Base-by-base conservation (phyloP, 495 filamentous ascomycete species). In the Podospora tetraspora region DNA sequence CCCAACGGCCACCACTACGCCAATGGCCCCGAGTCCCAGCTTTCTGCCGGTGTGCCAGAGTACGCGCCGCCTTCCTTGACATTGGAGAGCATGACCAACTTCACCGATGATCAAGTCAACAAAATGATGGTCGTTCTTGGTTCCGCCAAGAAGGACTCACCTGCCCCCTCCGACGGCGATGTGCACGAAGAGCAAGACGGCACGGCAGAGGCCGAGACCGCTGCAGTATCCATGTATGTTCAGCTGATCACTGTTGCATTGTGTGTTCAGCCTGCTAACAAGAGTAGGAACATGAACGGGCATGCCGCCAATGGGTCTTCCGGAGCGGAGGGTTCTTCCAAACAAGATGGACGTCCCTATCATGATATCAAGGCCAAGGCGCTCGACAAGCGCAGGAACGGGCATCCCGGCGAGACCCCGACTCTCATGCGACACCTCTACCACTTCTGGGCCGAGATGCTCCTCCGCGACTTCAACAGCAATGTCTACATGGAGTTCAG, bases 401-500 rank as follows among this genome's bases (percentile, higher is more conserved):
- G 83, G 23, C 67, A 80, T 23, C 66, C 75, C 22, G 84, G 82
- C 59, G 83, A 83, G 64, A 86, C 73, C 69, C 69, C 75, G 25
- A 61, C 37, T 27, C 82, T 90, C 74, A 90, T 91, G 82, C 83
- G 86, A 66, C 82, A 87, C 66, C 84, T 92, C 16, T 93, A 92
- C 78, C 82, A 88, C 66, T 91, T 90, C 79, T 94, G 91, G 91
- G 88, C 88, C n/a, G 85, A 89, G 73, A 91, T 91, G 75, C 84
- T 95, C 57, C 82, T 88, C 67, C 82, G 85, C 69, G 88, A 89
- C 75, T 95, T 95, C 85, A 90, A 95, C 76, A 79, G 81, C 65
- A 83, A 81, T 68, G 90, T 96, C 85, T 96, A 96, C 81, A 79
- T 86, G 74, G 91, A 96, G 77, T 95, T 96, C 80, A 84, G 87